Evolutionary conservation across 305 asterid species (phyloP), one percentile per base, ranked within the genome.

Genomic region (Salvia sclarea): DNA sequence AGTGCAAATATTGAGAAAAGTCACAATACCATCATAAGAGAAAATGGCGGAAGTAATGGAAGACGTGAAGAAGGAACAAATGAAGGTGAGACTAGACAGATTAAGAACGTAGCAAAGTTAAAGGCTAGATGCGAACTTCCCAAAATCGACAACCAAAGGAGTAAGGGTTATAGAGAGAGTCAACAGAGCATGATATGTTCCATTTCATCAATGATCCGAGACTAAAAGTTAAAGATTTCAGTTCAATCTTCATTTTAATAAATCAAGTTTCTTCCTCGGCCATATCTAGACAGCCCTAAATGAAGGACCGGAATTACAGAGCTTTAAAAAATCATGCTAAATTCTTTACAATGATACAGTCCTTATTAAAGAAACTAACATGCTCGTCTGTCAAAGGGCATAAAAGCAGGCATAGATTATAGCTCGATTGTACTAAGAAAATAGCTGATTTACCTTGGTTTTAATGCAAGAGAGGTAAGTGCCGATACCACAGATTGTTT

Each of bases 401-500:
- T 43, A 44, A 52, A 47, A 64, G 70, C 47, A 45, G 64, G 40
- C 33, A 47, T 25, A 43, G 10, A 11, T 3, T 54, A 8, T 33
- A 20, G 48, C 58, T 52, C 52, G 66, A 66, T 63, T 44, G 18
- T 55, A 58, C 37, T 20, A 45, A 20, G 50, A n/a, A 64, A 3
- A 22, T 64, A 45, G 69, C 14, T 12, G 9, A 44, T 38, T 38
- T 77, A 88, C 96, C 86, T 74, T 18, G 79, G 83, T 40, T 84
- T 84, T 74, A 92, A 70, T 22, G 86, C 86, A 79, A 88, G 75
- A 62, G 62, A 71, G 0, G 85, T 71, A 72, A 88, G 85, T 47
- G 91, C 83, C 18, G 91, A 82, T 68, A 88, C 83, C 70, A 92
- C 69, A 2, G 96, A 81, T 44, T 75, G 54, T 79, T 89, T 92